phyloP scores from a whole-genome alignment of 768 basidiomycete genomes.

The Rubroboletus satanas region DNA sequence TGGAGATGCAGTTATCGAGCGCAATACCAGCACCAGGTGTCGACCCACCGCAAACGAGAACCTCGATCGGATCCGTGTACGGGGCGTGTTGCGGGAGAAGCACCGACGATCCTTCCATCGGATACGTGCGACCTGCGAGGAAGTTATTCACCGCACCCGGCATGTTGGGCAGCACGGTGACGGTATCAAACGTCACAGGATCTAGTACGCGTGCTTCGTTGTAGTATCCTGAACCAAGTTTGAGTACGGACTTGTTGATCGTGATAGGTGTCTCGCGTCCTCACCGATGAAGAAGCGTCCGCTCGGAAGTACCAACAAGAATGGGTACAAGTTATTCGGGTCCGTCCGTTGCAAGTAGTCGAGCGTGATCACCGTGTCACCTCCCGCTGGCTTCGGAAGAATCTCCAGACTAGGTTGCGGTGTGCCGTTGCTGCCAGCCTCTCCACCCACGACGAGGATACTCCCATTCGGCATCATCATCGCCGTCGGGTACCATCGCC shows the following conservation, averaged over 20 bases:
- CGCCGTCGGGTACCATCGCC: constrained; percentile 71
- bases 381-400: constrained; percentile 63
- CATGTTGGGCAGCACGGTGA: constrained; percentile 61
- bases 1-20: constrained; percentile 69
- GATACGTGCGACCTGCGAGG: constrained; percentile 73
- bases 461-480: constrained; percentile 71
- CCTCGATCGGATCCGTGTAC: constrained; percentile 63
- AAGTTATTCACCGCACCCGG: constrained; percentile 72
- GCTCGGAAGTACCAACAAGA: constrained; percentile 67
- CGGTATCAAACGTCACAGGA: constrained; percentile 59
- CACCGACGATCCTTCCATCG: constrained; percentile 67
- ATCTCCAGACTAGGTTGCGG: constrained; percentile 70
- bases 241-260: too few relatives aligned
- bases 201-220: constrained; percentile 79
- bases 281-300: constrained; percentile 68
- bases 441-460: constrained; percentile 71
- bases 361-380: constrained; percentile 54
- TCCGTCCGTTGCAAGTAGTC: constrained; percentile 70
- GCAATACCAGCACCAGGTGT: constrained; percentile 46
- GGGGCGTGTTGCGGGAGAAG: constrained; percentile 68
- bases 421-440: constrained; percentile 62
- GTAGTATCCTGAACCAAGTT: constrained; percentile 43
- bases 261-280: not conserved
- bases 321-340: constrained; percentile 79
- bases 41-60: constrained; percentile 77